A percentile compares a stretch with the other conserved stretches of the same genome.
Evolutionary conservation across 2,329 filamentous ascomycete species (phyloP).

Genomic region (Ambrosiella xylebori): DNA sequence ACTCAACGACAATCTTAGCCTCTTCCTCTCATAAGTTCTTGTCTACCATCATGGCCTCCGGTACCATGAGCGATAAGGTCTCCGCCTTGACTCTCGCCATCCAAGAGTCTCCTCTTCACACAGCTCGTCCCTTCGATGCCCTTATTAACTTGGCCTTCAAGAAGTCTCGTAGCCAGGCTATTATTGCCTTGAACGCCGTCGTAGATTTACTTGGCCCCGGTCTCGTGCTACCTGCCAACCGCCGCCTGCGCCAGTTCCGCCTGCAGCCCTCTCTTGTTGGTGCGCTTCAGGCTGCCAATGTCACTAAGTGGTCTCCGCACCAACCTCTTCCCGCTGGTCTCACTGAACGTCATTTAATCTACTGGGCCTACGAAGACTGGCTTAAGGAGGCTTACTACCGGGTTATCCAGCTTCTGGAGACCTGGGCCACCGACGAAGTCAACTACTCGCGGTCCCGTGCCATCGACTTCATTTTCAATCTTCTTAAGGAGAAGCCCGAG

Average conservation of each 20-base stretch:
- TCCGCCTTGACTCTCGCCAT: constrained; percentile 86
- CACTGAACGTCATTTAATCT: constrained; percentile 59
- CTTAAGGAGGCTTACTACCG: constrained; percentile 88
- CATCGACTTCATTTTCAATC: constrained; percentile 77
- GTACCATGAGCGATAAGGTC: constrained; percentile 91
- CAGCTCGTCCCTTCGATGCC: constrained; percentile 72
- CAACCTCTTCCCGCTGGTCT: constrained; percentile 57
- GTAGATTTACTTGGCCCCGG: constrained; percentile 91
- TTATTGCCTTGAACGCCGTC: constrained; percentile 79
- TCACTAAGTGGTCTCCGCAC: constrained; percentile 45
- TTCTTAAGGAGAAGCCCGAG: constrained; percentile 90
- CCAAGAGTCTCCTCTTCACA: constrained; percentile 92
- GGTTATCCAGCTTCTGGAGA: constrained; percentile 75
- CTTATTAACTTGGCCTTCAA: constrained; percentile 74
- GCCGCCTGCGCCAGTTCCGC: constrained; percentile 64
- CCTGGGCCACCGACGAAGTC: constrained; percentile 89
- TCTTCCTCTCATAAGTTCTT: constrained; percentile 91
- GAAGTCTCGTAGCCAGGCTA: constrained; percentile 79
- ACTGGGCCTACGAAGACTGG: constrained; percentile 91
- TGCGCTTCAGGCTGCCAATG: constrained; percentile 45
- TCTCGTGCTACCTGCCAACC: constrained; percentile 62
- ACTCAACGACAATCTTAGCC: constrained; percentile 54
- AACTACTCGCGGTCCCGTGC: constrained; percentile 80
- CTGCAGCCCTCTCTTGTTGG: constrained; percentile 62
- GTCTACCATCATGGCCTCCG: constrained; percentile 89